Percentiles rank a stretch among this genome's conserved stretches.
These are phyloP conservation scores for Agrostemma githago DNA, from an alignment of 148 eudicot genomes.

Conservation along the genomic window DNA sequence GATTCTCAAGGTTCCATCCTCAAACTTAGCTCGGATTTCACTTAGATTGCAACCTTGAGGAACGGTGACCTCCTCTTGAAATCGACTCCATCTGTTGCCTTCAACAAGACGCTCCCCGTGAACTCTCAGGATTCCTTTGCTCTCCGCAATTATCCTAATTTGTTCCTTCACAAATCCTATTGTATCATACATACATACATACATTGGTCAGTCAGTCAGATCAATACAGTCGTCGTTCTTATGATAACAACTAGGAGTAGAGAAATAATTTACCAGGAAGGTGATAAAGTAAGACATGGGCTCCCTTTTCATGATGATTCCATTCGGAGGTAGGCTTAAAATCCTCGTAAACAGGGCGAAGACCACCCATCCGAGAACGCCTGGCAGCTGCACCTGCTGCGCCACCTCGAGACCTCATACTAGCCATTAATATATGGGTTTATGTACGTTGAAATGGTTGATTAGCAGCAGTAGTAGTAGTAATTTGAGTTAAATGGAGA, in stretches of 20 bases:
- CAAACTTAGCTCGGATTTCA: slow-evolving; percentile 55
- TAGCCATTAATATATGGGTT: slow-evolving; percentile 22
- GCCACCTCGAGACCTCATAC: slow-evolving; percentile 33
- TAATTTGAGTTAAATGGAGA: too few species aligned
- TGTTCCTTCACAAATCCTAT: slow-evolving; percentile 59
- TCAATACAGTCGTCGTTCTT: too few species aligned
- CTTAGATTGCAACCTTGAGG: slow-evolving; percentile 44
- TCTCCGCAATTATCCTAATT: slow-evolving; percentile 51
- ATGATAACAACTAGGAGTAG: too few species aligned
- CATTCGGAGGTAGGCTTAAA: slow-evolving; percentile 49
- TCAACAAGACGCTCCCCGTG: slow-evolving; percentile 47
- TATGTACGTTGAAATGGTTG: too few species aligned
- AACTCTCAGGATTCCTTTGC: slow-evolving; percentile 37
- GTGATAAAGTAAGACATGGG: slow-evolving; percentile 34
- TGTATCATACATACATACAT: not conserved
- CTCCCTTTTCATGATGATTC: slow-evolving; percentile 45
- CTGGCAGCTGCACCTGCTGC: slow-evolving; percentile 8
- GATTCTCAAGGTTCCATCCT: slow-evolving; percentile 41
- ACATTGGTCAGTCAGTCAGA: too few species aligned
- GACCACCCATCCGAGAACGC: slow-evolving; percentile 16
- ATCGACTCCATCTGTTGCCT: slow-evolving; percentile 50
- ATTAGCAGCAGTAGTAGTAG: too few species aligned
- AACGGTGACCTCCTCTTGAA: slow-evolving; percentile 41
- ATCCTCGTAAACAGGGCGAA: slow-evolving; percentile 40
- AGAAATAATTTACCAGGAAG: slow-evolving; percentile 48